A percentile compares a stretch with the other conserved stretches of the same genome.
phyloP scores from a whole-genome alignment of 108 stramenopile species.

The Cyclotella kingstonii region DNA sequence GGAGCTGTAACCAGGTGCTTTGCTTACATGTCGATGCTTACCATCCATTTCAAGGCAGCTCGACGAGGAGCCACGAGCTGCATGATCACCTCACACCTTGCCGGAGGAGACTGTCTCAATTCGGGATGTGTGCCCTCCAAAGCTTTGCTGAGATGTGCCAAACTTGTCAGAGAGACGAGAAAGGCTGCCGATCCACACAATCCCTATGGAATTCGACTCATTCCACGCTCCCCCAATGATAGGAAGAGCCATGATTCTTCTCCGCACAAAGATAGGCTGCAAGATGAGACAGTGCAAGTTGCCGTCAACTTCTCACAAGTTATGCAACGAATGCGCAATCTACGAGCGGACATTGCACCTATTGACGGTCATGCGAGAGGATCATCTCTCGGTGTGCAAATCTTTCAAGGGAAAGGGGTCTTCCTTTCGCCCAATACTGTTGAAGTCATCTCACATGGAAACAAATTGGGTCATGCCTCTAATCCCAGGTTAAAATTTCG shows the following conservation, averaged over 20 bases:
- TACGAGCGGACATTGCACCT: slow-evolving; percentile 71
- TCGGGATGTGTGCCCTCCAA: slow-evolving; percentile 96
- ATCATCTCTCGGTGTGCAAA: slow-evolving; percentile 56
- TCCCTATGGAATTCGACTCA: slow-evolving; percentile 72
- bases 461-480: slow-evolving; percentile 18
- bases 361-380: slow-evolving; percentile 85
- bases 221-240: too few species aligned
- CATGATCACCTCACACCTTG: slow-evolving; percentile 73
- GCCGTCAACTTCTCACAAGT: slow-evolving; percentile 81
- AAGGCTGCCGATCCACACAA: slow-evolving; percentile 40
- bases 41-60: slow-evolving; percentile 37
- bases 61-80: slow-evolving; percentile 74
- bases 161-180: slow-evolving; percentile 58
- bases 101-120: slow-evolving; percentile 89
- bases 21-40: not conserved
- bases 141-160: slow-evolving; percentile 83
- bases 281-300: slow-evolving; percentile 50
- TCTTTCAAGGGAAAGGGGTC: slow-evolving; percentile 69
- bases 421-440: slow-evolving; percentile 67
- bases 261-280: not conserved
- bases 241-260: too few species aligned
- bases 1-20: too few species aligned
- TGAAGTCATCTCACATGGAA: slow-evolving; percentile 60
- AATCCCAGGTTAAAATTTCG: slow-evolving; percentile 60
- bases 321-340: slow-evolving; percentile 69